phyloP scores from a whole-genome alignment of 345 rosid species.

The Salix purpurea region DNA sequence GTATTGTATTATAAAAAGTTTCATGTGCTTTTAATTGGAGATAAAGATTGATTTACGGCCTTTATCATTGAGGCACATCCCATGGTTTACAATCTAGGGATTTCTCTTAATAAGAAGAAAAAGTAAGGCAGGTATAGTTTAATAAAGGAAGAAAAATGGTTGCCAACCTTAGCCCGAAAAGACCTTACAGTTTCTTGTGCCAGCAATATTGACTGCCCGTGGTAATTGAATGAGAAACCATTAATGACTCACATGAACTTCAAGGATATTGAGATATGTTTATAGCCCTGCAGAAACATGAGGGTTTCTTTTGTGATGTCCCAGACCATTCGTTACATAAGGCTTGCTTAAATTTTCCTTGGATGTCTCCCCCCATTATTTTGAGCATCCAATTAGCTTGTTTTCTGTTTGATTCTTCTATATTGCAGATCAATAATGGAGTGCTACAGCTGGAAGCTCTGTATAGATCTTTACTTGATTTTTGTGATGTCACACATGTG shows the following conservation, averaged over 20 bases:
- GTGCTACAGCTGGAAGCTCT: constrained; percentile 52
- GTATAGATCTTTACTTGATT: constrained; percentile 62
- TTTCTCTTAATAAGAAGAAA: background rate
- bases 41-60: background rate
- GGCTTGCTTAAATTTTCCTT: background rate
- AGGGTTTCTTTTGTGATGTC: background rate
- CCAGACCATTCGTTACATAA: background rate
- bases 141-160: background rate
- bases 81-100: background rate
- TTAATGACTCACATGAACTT: background rate
- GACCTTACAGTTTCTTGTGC: background rate
- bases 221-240: background rate
- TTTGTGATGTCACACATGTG: constrained; percentile 60
- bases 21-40: background rate
- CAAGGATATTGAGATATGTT: background rate
- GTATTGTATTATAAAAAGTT: constrained; percentile 23
- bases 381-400: constrained; percentile 3
- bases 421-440: constrained; percentile 63
- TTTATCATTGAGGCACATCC: background rate
- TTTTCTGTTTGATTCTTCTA: constrained; percentile 7
- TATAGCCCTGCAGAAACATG: background rate
- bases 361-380: background rate
- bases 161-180: background rate
- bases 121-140: background rate
- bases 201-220: background rate